A percentile compares a stretch with the other conserved stretches of the same genome.
phyloP scores from a whole-genome alignment of 2,329 filamentous ascomycete genomes.

The Chaetothyriales sp. region DNA sequence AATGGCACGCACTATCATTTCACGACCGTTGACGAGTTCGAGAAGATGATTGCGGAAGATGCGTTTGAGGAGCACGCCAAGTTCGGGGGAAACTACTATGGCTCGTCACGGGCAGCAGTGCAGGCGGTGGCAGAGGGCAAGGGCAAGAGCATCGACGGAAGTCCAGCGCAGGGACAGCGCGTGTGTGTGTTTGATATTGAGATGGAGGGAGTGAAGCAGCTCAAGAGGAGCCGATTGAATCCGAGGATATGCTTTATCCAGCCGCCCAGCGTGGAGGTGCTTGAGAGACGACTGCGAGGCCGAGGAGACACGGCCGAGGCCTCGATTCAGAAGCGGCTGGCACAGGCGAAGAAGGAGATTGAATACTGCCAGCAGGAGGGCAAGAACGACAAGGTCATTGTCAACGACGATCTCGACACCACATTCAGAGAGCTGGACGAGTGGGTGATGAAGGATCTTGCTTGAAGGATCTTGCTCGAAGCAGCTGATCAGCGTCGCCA shows the following conservation, averaged over 20 bases:
- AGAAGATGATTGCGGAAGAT: conserved; percentile 49
- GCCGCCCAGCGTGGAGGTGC: conserved; percentile 58
- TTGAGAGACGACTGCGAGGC: conserved; percentile 62
- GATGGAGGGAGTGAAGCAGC: conserved; percentile 94
- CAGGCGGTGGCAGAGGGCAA: conserved; percentile 58
- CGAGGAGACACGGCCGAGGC: conserved; percentile 68
- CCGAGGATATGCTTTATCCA: conserved; percentile 76
- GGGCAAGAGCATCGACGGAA: conserved; percentile 18
- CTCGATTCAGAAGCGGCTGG: conserved; percentile 53
- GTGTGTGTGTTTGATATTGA: conserved; percentile 87
- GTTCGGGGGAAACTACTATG: conserved; percentile 78
- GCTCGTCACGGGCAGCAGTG: conserved; percentile 68
- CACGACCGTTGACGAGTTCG: conserved; percentile 52
- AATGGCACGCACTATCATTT: conserved; percentile 75
- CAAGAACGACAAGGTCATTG: conserved; percentile 50
- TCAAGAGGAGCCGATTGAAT: conserved; percentile 59
- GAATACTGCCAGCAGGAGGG: conserved; percentile 56
- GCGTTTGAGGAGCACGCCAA: conserved; percentile 79
- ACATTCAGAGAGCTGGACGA: conserved; percentile 42
- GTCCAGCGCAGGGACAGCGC: conserved; percentile 43
- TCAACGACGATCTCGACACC: conserved; percentile 51
- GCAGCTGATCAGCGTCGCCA: not conserved
- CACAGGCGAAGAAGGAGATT: conserved; percentile 60
- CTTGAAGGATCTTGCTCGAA: conserved; percentile 6
- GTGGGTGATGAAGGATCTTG: conserved; percentile 31